A percentile compares a stretch with the other conserved stretches of the same genome.
Evolutionary conservation across 1,284 basidiomycete species (phyloP).

Genomic region (Leccinum cinnamomeum): DNA sequence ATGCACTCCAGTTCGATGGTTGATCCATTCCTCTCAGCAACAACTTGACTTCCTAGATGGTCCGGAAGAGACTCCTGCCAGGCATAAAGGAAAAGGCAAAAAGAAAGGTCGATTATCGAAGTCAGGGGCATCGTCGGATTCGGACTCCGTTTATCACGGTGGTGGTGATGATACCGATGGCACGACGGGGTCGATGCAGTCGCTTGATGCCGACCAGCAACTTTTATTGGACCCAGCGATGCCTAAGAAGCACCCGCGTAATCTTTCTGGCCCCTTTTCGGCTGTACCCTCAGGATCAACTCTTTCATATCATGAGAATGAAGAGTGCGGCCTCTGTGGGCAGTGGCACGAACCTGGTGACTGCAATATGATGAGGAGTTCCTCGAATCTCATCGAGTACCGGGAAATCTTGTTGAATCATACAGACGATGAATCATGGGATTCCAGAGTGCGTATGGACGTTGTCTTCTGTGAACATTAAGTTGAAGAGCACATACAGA

Average conservation of each 20-base stretch:
- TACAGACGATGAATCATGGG: constrained; percentile 60
- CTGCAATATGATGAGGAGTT: constrained; percentile 64
- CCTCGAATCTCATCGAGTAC: constrained; percentile 66
- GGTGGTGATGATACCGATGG: constrained; percentile 28
- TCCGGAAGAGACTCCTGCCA: constrained; percentile 29
- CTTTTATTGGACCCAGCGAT: constrained; percentile 1
- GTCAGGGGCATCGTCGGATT: constrained; percentile 31
- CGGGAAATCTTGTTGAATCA: constrained; percentile 62
- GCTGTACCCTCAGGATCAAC: constrained; percentile 16
- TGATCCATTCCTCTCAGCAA: constrained; percentile 31
- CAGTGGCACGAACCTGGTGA: constrained; percentile 47
- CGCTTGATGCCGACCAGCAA: constrained; percentile 9
- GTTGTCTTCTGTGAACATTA: not conserved
- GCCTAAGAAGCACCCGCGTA: constrained; percentile 14
- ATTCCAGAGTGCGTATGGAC: constrained; percentile 51
- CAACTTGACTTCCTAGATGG: constrained; percentile 33
- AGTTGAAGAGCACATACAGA: constrained; percentile 38
- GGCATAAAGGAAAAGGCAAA: constrained; percentile 27
- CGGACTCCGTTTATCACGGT: constrained; percentile 24
- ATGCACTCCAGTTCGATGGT: not conserved
- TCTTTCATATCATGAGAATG: constrained; percentile 18
- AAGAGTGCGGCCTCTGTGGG: constrained; percentile 62
- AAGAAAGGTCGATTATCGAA: constrained; percentile 27
- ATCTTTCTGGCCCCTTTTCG: constrained; percentile 5
- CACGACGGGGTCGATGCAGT: constrained; percentile 24